Base-by-base conservation (phyloP, 2,329 filamentous ascomycete species). In the Arthrinium puccinioides region DNA sequence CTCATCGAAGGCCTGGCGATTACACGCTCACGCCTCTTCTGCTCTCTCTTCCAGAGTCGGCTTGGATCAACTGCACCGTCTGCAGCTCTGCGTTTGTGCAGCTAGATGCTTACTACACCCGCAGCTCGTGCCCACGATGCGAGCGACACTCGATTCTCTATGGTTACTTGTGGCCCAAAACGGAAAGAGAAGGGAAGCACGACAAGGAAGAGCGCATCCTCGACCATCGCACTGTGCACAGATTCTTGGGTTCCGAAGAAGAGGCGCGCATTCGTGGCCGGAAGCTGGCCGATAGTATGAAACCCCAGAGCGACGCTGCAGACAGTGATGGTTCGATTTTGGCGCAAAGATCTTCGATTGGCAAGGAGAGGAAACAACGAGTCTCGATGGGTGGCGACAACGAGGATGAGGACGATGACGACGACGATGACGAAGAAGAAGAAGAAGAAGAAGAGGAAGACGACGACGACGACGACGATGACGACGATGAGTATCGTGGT, bases 101-200 rank as follows among this genome's bases (percentile, higher is more conserved):
- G 58, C 73, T 79, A 27, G 84, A 97, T 45, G 87, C 87, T 0
- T 96, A 94, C 57, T 82, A 82, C 46, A 96, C 89, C 1, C 79
- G 83, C 36, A 80, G 84, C 33, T 83, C 87, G 13, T 98, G 92
- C 57, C 89, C 87, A 4, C 79, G 92, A 6, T 98, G 92, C 59
- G 92, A 98, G 63, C 78, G 92, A 1, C 92, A 98, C 55, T 94
- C 86, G 13, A 97, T 94, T 64, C 66, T 98, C 1, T 98, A 97
- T 56, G 94, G 94, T 0, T 96, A 85, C 54, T 72, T 84, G 40
- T 98, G 92, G 92, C 92, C 92, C 6, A 96, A 98, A 67, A 97
- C 92, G 0, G 84, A 95, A 42, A 83, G 73, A 44, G 79, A 83
- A 19, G 86, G 86, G 1, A 77, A 78, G 13, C 60, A 74, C 15